Evolutionary conservation across 768 basidiomycete genomes (phyloP).

Genomic region (Termitomyces sp.): DNA sequence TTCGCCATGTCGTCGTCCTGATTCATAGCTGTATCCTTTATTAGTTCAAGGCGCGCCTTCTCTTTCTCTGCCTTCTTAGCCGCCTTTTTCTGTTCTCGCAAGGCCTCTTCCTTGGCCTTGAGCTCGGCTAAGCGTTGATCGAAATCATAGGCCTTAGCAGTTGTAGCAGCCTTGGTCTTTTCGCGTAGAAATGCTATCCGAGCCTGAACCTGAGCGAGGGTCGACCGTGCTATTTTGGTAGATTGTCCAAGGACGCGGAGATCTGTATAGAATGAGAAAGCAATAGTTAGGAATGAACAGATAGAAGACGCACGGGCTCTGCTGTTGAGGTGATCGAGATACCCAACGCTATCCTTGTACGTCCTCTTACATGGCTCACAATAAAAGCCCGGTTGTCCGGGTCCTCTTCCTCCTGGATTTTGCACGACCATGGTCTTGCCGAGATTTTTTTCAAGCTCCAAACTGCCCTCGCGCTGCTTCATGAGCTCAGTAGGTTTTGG

Average conservation of each 20-base stretch:
- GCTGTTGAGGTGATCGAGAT: constrained; percentile 94
- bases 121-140: constrained; percentile 83
- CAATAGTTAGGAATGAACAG: not conserved
- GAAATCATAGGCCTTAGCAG: constrained; percentile 92
- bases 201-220: constrained; percentile 86
- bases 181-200: constrained; percentile 86
- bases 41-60: constrained; percentile 59
- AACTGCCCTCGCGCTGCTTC: constrained; percentile 76
- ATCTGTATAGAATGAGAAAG: constrained; percentile 43
- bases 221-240: constrained; percentile 85
- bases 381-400: constrained; percentile 90
- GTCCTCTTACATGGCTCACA: constrained; percentile 90
- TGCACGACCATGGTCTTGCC: constrained; percentile 94
- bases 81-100: constrained; percentile 70
- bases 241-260: constrained; percentile 93
- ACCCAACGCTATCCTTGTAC: constrained; percentile 90
- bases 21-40: constrained; percentile 38
- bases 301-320: constrained; percentile 64
- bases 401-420: constrained; percentile 72
- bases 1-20: constrained; percentile 65
- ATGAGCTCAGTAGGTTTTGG: constrained; percentile 94
- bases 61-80: constrained; percentile 77
- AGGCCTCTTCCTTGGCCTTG: constrained; percentile 59
- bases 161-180: constrained; percentile 76
- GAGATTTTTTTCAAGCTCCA: constrained; percentile 94